Base-by-base conservation (phyloP, 257 asterid species). In the Avicennia marina region DNA sequence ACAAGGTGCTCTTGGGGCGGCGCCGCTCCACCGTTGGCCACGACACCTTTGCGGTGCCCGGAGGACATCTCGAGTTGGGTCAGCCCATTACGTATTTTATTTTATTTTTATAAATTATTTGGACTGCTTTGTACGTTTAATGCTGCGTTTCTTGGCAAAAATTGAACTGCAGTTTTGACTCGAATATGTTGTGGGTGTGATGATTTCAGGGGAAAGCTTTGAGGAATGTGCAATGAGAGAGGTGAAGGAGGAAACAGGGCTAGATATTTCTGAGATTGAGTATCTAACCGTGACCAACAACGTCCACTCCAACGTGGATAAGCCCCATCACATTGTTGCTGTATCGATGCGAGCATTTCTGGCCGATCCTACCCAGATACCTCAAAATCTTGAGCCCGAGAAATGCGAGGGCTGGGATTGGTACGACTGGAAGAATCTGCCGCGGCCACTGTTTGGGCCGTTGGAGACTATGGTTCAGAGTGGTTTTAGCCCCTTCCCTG, bases 41-140 rank as follows among this genome's bases (percentile, higher is more conserved):
- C 24, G 58, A 62, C 64, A 75, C 76, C 42, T 83, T 83, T 63
- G 83, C 87, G 7, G 68, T 86, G 4, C 95, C 89, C 61, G 81
- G 89, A 6, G 89, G 87, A 56, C 84, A 80, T 60, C 83, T 85
- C 2, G 91, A 85, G 54, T 85, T 82, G 72, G 95, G 89, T 78
- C 1, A 34, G 66, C 31, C 17, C n/a, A 46, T 7, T 22, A n/a
- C 55, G 8, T 11, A 4, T 27, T 15, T 48, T 4, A 8, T 15
- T 46, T 21, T 2, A 2, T 2, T 6, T 13, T 16, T 24, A 1
- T 51, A 10, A 3, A 25, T 25, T 15, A 3, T 22, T 38, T 34
- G 47, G 13, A 18, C 16, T 11, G 10, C 3, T 24, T 4, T 7
- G 34, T 22, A 24, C 19, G 5, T 11, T 9, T n/a, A n/a, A n/a